phyloP scores from a whole-genome alignment of 1,139 yeast genomes.

The Nematodospora anomalae region DNA sequence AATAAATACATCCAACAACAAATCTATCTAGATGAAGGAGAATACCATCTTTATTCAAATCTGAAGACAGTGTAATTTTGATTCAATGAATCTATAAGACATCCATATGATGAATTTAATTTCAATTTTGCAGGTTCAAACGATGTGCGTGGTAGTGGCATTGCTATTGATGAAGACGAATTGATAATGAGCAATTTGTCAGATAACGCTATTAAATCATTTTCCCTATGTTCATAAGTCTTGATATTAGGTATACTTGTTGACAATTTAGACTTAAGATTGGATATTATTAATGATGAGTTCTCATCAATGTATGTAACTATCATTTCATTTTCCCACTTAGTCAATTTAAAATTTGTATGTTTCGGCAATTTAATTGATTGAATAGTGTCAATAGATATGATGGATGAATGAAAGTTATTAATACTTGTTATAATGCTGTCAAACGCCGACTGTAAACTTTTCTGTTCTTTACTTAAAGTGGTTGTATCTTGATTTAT shows the following conservation, averaged over 20 bases:
- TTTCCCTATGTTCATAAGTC: conserved; percentile 9
- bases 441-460: background rate
- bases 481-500: background rate
- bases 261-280: conserved; percentile 4
- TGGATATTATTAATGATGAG: conserved; percentile 19
- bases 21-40: conserved; percentile 25
- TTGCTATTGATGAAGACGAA: conserved; percentile 8
- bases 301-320: conserved; percentile 9
- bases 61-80: conserved; percentile 39
- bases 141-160: conserved; percentile 7
- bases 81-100: conserved; percentile 39
- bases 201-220: conserved; percentile 12
- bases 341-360: conserved; percentile 5
- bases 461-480: background rate
- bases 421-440: conserved; percentile 1
- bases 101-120: conserved; percentile 24
- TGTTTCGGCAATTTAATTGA: conserved; percentile 8
- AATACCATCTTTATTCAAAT: conserved; percentile 24
- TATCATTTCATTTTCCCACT: conserved; percentile 6
- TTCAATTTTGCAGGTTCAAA: conserved; percentile 12
- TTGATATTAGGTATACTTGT: conserved; percentile 7
- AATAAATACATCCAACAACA: conserved; percentile 35
- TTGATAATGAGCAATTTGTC: conserved; percentile 9
- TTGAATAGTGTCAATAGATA: conserved; percentile 5
- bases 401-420: conserved; percentile 9